Evolutionary conservation across 1,284 basidiomycete genomes (phyloP).

Genomic region (Neotropicomus parvogracilis): DNA sequence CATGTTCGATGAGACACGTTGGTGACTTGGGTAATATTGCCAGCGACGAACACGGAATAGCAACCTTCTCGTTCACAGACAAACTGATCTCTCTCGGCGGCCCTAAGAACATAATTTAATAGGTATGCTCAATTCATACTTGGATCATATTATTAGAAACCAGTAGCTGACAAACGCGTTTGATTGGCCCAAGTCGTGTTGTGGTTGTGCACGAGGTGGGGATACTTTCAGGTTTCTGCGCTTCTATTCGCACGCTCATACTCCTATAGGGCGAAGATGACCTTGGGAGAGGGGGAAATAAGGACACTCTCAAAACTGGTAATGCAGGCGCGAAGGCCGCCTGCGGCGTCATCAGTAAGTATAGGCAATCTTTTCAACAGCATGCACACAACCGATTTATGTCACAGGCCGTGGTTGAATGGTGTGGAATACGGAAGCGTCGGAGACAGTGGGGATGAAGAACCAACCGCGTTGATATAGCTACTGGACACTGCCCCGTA

Average conservation of each 20-base stretch:
- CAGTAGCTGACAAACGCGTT: slow-evolving; percentile 7
- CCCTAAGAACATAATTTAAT: slow-evolving; percentile 61
- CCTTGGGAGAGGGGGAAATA: slow-evolving; percentile 63
- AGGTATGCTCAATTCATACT: slow-evolving; percentile 45
- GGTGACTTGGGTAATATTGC: slow-evolving; percentile 78
- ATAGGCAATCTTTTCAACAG: neutral
- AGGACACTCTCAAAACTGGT: slow-evolving; percentile 69
- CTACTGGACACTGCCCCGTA: slow-evolving; percentile 3
- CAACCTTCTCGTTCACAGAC: slow-evolving; percentile 59
- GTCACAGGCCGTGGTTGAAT: slow-evolving; percentile 22
- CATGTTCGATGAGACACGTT: slow-evolving; percentile 61
- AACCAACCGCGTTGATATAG: neutral
- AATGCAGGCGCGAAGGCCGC: slow-evolving; percentile 70
- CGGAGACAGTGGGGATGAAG: slow-evolving; percentile 2
- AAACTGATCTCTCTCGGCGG: slow-evolving; percentile 66
- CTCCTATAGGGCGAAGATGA: slow-evolving; percentile 63
- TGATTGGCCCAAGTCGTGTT: slow-evolving; percentile 40
- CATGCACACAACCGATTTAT: neutral
- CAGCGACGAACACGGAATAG: slow-evolving; percentile 57
- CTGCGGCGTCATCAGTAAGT: slow-evolving; percentile 71
- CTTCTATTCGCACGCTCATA: slow-evolving; percentile 13
- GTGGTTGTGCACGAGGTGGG: slow-evolving; percentile 63
- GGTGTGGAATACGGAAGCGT: slow-evolving; percentile 5
- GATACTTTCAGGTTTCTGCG: slow-evolving; percentile 1
- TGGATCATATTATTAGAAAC: neutral